Evolutionary conservation across 2,329 filamentous ascomycete genomes (phyloP).

Genomic region (Colletotrichum musae): DNA sequence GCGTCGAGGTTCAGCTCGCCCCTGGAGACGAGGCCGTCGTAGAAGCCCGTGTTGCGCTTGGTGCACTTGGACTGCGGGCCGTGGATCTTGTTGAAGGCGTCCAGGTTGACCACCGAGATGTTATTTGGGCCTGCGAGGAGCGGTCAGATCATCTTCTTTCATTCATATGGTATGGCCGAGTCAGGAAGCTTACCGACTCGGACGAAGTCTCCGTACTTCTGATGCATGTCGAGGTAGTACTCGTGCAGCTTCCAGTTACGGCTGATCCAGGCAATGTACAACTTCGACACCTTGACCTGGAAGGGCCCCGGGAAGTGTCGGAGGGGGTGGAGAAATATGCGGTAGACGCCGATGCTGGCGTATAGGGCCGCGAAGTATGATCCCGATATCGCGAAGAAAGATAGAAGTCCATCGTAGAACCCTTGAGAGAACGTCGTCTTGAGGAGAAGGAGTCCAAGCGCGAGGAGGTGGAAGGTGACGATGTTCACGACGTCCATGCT

Average conservation of each 20-base stretch:
- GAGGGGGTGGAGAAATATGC: slow-evolving; percentile 42
- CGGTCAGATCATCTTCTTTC: not conserved
- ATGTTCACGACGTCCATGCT: slow-evolving; percentile 8
- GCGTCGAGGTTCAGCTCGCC: slow-evolving; percentile 45
- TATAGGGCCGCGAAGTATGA: slow-evolving; percentile 45
- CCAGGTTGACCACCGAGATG: slow-evolving; percentile 40
- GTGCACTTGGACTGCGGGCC: slow-evolving; percentile 42
- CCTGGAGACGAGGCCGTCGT: slow-evolving; percentile 39
- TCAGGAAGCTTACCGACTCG: slow-evolving; percentile 38
- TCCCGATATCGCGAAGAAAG: slow-evolving; percentile 13
- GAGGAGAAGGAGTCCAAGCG: slow-evolving; percentile 2
- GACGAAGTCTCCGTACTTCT: slow-evolving; percentile 41
- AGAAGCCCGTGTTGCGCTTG: slow-evolving; percentile 43
- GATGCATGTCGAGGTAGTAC: slow-evolving; percentile 16
- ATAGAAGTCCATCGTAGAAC: not conserved
- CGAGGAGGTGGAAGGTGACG: slow-evolving; percentile 8
- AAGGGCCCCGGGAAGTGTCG: slow-evolving; percentile 42
- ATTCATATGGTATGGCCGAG: too few relatives aligned
- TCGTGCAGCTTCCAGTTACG: slow-evolving; percentile 33
- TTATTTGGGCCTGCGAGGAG: slow-evolving; percentile 43
- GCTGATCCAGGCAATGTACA: slow-evolving; percentile 32
- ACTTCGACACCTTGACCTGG: slow-evolving; percentile 38
- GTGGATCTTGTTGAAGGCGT: slow-evolving; percentile 44
- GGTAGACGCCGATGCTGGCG: slow-evolving; percentile 43
- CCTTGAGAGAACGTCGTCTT: slow-evolving; percentile 14